Evolutionary conservation across 257 asterid genomes (phyloP).

Genomic region (Solanum virginianum): DNA sequence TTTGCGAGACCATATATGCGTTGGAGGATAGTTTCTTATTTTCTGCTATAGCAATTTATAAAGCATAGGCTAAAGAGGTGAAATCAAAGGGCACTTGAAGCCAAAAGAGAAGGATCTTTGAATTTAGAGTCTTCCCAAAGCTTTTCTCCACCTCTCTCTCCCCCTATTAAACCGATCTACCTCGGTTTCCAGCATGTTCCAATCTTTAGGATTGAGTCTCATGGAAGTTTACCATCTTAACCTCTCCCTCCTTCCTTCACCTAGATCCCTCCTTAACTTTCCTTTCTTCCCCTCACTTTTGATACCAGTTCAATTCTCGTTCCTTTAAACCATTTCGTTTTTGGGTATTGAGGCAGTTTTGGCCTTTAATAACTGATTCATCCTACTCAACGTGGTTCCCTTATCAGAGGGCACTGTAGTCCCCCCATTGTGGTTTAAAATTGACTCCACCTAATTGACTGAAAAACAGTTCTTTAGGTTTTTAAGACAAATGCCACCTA

Average conservation of each 20-base stretch:
- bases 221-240: background rate
- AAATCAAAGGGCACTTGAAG: background rate
- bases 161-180: background rate
- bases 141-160: background rate
- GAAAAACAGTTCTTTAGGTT: background rate
- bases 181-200: background rate
- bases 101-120: background rate
- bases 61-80: background rate
- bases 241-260: background rate
- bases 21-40: background rate
- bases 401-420: background rate
- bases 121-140: background rate
- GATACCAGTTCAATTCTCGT: background rate
- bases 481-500: background rate
- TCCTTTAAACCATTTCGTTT: background rate
- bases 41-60: background rate
- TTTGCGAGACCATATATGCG: background rate
- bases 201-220: background rate
- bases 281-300: background rate
- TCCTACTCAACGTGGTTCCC: background rate
- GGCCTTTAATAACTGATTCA: background rate
- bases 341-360: background rate
- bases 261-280: background rate
- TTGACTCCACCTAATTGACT: background rate
- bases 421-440: background rate